Evolutionary conservation across 345 rosid genomes (phyloP).

Genomic region (Brassica juncea): DNA sequence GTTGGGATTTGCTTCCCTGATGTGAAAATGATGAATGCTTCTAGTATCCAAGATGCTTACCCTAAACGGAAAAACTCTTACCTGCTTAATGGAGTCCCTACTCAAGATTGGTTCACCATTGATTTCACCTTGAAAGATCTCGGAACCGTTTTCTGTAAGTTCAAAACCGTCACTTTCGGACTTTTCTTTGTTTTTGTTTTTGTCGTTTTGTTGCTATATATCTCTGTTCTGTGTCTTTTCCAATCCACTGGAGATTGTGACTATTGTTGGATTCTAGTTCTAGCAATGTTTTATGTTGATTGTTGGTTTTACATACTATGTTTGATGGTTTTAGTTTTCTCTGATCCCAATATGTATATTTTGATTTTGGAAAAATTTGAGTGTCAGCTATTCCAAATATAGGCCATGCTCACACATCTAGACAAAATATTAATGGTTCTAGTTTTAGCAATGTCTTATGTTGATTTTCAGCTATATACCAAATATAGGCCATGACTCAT

Average conservation of each 20-base stretch:
- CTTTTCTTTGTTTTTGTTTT: neutral
- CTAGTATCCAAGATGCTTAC: constrained; percentile 27
- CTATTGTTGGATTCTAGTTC: constrained; percentile 10
- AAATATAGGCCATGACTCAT: neutral
- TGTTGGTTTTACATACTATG: constrained; percentile 3
- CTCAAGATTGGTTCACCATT: constrained; percentile 67
- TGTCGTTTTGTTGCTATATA: neutral
- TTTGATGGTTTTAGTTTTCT: neutral
- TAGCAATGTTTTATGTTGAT: neutral
- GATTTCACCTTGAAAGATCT: constrained; percentile 64
- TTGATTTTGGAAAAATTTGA: neutral
- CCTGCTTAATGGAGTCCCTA: constrained; percentile 55
- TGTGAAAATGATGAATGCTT: constrained; percentile 56
- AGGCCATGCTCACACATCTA: neutral
- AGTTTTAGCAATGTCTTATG: neutral
- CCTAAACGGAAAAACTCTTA: constrained; percentile 34
- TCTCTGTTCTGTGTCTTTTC: neutral
- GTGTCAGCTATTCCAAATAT: neutral
- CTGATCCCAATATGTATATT: neutral
- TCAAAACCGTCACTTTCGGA: neutral
- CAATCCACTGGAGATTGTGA: neutral
- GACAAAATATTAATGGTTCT: neutral
- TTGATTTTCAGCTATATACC: neutral
- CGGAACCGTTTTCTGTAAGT: constrained; percentile 51
- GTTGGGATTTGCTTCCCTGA: constrained; percentile 76